phyloP scores from a whole-genome alignment of 441 rosid genomes.

The Erysimum pusillum region DNA sequence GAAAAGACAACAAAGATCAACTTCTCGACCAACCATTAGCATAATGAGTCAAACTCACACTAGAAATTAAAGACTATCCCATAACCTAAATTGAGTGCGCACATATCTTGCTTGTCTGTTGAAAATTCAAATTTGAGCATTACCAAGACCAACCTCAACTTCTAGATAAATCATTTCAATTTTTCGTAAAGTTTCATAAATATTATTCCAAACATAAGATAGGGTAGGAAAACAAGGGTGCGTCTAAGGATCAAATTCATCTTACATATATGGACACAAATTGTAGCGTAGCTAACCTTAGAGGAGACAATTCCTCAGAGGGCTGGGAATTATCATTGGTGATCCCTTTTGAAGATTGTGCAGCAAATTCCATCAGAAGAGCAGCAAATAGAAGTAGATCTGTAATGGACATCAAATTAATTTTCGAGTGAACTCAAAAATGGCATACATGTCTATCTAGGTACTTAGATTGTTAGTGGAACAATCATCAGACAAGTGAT shows the following conservation, averaged over 20 bases:
- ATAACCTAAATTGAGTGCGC: background rate
- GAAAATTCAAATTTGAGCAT: constrained; percentile 4
- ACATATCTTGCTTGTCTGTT: background rate
- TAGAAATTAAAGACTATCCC: constrained; percentile 6
- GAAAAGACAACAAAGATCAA: constrained; percentile 43
- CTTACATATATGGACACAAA: constrained; percentile 7
- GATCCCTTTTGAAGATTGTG: constrained; percentile 86
- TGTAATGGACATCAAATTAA: constrained; percentile 46
- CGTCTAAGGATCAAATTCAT: background rate
- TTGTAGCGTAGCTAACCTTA: constrained; percentile 57
- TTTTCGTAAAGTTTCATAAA: background rate
- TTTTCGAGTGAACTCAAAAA: constrained; percentile 28
- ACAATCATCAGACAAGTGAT: constrained; percentile 18
- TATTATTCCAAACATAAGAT: constrained; percentile 3
- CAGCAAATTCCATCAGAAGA: constrained; percentile 89
- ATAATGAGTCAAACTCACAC: constrained; percentile 7
- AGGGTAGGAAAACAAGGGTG: background rate
- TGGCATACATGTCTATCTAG: constrained; percentile 21
- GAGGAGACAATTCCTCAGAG: constrained; percentile 78
- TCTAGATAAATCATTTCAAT: background rate
- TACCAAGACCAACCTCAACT: constrained; percentile 21
- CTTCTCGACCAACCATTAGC: constrained; percentile 28
- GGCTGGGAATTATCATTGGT: constrained; percentile 56
- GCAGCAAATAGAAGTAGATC: constrained; percentile 90
- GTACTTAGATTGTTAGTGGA: constrained; percentile 8